Percentiles rank a stretch among this genome's conserved stretches.
Evolutionary conservation across 306 rosid species (phyloP).

Genomic region (Trifolium dubium): DNA sequence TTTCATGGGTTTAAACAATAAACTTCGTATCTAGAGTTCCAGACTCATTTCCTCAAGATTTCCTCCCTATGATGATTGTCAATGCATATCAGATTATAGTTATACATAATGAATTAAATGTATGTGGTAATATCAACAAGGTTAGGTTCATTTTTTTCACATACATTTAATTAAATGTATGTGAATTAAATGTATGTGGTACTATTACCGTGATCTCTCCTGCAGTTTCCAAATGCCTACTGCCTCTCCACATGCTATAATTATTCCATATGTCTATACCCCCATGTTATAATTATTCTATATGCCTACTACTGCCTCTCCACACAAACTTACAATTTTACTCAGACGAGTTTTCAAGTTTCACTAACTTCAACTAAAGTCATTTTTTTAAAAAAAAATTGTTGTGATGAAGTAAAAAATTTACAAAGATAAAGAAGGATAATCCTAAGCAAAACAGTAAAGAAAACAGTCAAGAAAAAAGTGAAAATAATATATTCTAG

Average conservation of each 20-base stretch:
- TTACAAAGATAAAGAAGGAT: not conserved
- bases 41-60: slow-evolving; percentile 21
- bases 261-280: too few species aligned
- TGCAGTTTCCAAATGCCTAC: slow-evolving; percentile 30
- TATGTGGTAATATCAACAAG: slow-evolving; percentile 18
- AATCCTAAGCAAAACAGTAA: slow-evolving; percentile 1
- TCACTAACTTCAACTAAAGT: not conserved
- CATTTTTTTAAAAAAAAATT: not conserved
- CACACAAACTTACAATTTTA: too few species aligned
- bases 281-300: slow-evolving; percentile 7
- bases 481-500: not conserved
- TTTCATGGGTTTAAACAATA: slow-evolving; percentile 36
- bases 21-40: not conserved
- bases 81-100: slow-evolving; percentile 18
- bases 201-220: slow-evolving; percentile 18
- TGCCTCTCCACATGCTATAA: too few species aligned
- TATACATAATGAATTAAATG: slow-evolving; percentile 28
- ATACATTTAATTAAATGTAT: too few species aligned
- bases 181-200: too few species aligned
- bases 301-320: not conserved
- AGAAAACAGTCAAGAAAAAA: slow-evolving; percentile 1
- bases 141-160: slow-evolving; percentile 22
- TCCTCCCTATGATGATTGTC: slow-evolving; percentile 19
- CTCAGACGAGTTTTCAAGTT: too few species aligned
- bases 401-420: not conserved